Evolutionary conservation across 1,284 basidiomycete species (phyloP), one percentile per base, ranked within the genome.

Genomic region (Leucoagaricus sp.): DNA sequence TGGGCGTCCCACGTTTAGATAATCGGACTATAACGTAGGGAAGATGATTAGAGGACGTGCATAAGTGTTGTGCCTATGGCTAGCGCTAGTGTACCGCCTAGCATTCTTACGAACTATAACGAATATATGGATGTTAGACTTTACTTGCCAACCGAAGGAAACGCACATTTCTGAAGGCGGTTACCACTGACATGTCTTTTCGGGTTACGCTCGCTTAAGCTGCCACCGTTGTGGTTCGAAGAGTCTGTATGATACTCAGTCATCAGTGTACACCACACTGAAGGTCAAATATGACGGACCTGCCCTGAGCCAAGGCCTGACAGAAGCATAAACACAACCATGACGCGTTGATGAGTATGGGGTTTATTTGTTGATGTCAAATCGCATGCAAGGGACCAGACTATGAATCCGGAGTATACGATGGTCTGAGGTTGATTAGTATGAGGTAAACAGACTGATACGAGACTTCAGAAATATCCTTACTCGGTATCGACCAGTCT

Each of bases 301-400:
- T 82, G 79, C 1, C 90, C 90, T 10, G 87, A 84, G 1, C 91
- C 91, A 1, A 81, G 66, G 0, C 89, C 90, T 1, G 83, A 78
- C 1, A 93, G 67, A 5, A 92, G 63, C 78, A 91, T 87, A 61
- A 77, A 91, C 5, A 87, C 75, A 0, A 89, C 81, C n/a, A 89
- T 67, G 1, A 81, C 69, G 0, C 77, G 81, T 44, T 81, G 75
- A 1, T 74, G 64, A 0, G 87, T 82, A 4, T 71, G 66, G 1
- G 75, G 71, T 1, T 72, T 79, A 41, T 90, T 75, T 0, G 83
- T 87, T 1, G 87, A 86, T 7, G 91, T 68, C 38, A 87, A 79
- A 0, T 90, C 91, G 45, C 85, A 82, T 0, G 84, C 87, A 28
- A 91, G 72, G 0, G 86, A 78, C 86, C 86, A 91, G 17, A 87